A percentile compares a stretch with the other conserved stretches of the same genome.
phyloP scores from a whole-genome alignment of 768 basidiomycete species.

The Lyophyllum atratum region DNA sequence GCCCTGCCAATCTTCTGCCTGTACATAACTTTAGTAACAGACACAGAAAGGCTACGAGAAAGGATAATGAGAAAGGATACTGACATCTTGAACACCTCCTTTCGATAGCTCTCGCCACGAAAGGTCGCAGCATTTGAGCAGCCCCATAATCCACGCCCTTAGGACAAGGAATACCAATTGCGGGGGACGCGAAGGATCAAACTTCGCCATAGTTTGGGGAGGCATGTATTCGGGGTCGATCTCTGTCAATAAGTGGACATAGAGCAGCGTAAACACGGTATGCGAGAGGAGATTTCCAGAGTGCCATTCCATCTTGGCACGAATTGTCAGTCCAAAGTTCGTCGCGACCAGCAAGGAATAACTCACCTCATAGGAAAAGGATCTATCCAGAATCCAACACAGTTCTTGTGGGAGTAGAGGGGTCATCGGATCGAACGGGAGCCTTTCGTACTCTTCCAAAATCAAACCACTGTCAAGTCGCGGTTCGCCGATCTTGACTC shows the following conservation, averaged over 20 bases:
- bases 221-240: conserved; percentile 58
- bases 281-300: conserved; percentile 83
- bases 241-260: conserved; percentile 64
- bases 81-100: conserved; percentile 75
- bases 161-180: conserved; percentile 72
- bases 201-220: conserved; percentile 16
- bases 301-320: conserved; percentile 82
- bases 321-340: conserved; percentile 3
- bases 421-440: conserved; percentile 62
- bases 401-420: conserved; percentile 76
- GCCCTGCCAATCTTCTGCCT: conserved; percentile 89
- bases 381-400: conserved; percentile 85
- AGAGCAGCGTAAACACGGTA: conserved; percentile 78
- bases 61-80: no score
- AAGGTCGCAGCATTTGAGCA: conserved; percentile 82
- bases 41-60: conserved; percentile 17
- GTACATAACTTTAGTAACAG: conserved; percentile 8
- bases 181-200: conserved; percentile 51
- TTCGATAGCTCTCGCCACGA: conserved; percentile 82
- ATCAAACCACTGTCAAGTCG: conserved; percentile 83
- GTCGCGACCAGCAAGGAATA: background rate
- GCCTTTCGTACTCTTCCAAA: conserved; percentile 38
- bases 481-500: conserved; percentile 88
- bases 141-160: conserved; percentile 62
- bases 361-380: conserved; percentile 77